Conservation (phyloP, 73 alveolate species). For the Tetrahymena thermophila region DNA sequence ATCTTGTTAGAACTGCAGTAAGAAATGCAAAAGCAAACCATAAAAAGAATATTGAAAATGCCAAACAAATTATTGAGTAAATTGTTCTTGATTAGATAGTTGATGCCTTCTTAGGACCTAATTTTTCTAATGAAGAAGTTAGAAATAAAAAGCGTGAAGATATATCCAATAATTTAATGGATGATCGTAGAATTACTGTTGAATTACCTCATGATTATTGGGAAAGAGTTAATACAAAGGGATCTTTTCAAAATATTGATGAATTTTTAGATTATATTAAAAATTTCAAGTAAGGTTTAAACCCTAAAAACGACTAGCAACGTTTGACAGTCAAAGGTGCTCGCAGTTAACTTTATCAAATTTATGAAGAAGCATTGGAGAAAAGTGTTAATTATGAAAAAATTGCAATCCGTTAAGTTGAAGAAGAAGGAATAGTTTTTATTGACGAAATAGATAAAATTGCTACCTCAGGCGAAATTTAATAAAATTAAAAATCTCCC, state of each 20-base stretch:
- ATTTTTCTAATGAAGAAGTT: neutral
- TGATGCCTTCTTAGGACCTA: conserved; percentile 51
- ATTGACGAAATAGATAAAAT: conserved; percentile 74
- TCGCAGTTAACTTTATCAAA: neutral
- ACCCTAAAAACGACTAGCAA: neutral
- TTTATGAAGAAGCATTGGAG: neutral
- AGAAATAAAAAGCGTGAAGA: conserved; percentile 10
- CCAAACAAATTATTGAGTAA: conserved; percentile 7
- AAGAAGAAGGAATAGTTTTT: conserved; percentile 62
- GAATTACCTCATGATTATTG: conserved; percentile 16
- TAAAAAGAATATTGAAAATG: neutral
- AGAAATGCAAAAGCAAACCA: conserved; percentile 16
- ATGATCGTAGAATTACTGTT: conserved; percentile 9
- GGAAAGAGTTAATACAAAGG: conserved; percentile 5
- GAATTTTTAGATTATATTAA: conserved; percentile 11
- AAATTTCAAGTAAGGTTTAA: conserved; percentile 7
- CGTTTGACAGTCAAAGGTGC: conserved; percentile 14
- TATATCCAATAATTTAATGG: conserved; percentile 44
- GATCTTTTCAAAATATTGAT: neutral
- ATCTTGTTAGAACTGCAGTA: conserved; percentile 36
- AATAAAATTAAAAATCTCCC: conserved; percentile 45
- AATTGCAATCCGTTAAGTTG: conserved; percentile 24
- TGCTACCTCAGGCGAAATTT: conserved; percentile 13
- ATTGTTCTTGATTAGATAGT: conserved; percentile 37
- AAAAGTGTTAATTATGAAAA: conserved; percentile 2